These are phyloP conservation scores for Collariella sp. DNA, from an alignment of 495 filamentous ascomycete species.

Conservation along the genomic window DNA sequence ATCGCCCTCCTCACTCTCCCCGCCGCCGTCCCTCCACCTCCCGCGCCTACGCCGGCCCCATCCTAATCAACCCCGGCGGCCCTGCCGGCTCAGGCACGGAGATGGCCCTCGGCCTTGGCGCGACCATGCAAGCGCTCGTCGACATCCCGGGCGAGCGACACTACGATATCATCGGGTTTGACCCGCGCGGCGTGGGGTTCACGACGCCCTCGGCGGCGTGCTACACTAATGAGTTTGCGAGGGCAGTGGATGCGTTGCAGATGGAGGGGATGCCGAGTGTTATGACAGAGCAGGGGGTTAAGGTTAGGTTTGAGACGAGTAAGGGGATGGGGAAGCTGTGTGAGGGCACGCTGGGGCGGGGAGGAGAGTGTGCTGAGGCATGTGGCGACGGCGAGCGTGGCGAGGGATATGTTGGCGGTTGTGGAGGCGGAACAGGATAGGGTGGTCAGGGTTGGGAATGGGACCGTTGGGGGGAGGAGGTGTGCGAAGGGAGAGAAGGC, in stretches of 20 bases:
- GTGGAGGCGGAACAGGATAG: constrained; percentile 14
- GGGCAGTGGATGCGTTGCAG: not conserved
- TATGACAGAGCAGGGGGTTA: not conserved
- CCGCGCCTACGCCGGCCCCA: constrained; percentile 26
- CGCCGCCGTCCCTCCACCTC: constrained; percentile 23
- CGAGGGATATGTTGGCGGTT: constrained; percentile 36
- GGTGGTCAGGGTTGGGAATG: not conserved
- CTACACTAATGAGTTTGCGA: constrained; percentile 20
- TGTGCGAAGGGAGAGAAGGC: not conserved
- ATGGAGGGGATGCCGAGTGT: not conserved
- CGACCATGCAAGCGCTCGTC: constrained; percentile 25
- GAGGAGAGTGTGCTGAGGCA: constrained; percentile 5
- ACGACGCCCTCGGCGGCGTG: constrained; percentile 35
- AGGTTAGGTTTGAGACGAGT: not conserved
- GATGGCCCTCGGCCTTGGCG: constrained; percentile 16
- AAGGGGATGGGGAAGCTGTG: constrained; percentile 1
- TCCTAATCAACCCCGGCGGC: constrained; percentile 40
- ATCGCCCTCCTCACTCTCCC: constrained; percentile 31
- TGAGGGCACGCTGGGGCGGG: not conserved
- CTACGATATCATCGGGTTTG: constrained; percentile 36
- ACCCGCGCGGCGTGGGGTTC: constrained; percentile 36
- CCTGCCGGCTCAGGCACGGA: constrained; percentile 36
- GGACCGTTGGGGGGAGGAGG: not conserved
- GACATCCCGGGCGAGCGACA: constrained; percentile 21
- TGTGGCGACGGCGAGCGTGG: constrained; percentile 26